Percentiles rank a stretch among this genome's conserved stretches.
Evolutionary conservation across 2,329 filamentous ascomycete species (phyloP).

Genomic region (Colletotrichum somersetense): DNA sequence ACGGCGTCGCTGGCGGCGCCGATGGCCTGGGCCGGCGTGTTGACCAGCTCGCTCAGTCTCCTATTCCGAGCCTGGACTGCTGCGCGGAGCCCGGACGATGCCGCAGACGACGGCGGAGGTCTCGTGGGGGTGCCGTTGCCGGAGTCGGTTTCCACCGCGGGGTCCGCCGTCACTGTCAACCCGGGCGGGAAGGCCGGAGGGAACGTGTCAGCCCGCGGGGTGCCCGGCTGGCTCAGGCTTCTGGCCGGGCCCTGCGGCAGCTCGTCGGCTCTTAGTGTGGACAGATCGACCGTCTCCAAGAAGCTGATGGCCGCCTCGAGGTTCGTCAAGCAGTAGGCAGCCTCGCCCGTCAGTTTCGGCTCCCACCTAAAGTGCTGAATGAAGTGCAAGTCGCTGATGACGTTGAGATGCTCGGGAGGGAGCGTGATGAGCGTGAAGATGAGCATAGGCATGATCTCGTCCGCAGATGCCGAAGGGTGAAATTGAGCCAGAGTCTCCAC

Average conservation of each 20-base stretch:
- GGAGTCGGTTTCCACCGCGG: constrained; percentile 50
- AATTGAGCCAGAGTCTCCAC: constrained; percentile 84
- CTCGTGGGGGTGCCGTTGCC: constrained; percentile 52
- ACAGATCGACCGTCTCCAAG: constrained; percentile 92
- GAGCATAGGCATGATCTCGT: constrained; percentile 96
- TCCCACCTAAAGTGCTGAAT: constrained; percentile 92
- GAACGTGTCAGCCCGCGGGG: constrained; percentile 66
- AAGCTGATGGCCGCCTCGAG: constrained; percentile 96
- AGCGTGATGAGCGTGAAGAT: constrained; percentile 97
- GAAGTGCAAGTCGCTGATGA: constrained; percentile 95
- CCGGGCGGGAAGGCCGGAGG: constrained; percentile 68
- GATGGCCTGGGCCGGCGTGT: constrained; percentile 84
- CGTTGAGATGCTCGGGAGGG: constrained; percentile 85
- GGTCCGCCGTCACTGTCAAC: constrained; percentile 50
- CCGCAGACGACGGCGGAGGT: constrained; percentile 53
- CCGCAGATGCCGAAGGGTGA: constrained; percentile 86
- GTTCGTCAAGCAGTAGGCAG: constrained; percentile 96
- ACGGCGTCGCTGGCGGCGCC: constrained; percentile 87
- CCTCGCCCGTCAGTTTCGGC: constrained; percentile 89
- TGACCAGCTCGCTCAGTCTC: constrained; percentile 86
- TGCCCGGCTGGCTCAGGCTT: constrained; percentile 59
- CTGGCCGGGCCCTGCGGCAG: constrained; percentile 76
- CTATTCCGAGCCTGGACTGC: constrained; percentile 73
- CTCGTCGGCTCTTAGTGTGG: constrained; percentile 87
- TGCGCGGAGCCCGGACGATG: constrained; percentile 55